Evolutionary conservation across 169 alveolate species (phyloP), one percentile per base, ranked within the genome.

Genomic region (Theileria sp.): DNA sequence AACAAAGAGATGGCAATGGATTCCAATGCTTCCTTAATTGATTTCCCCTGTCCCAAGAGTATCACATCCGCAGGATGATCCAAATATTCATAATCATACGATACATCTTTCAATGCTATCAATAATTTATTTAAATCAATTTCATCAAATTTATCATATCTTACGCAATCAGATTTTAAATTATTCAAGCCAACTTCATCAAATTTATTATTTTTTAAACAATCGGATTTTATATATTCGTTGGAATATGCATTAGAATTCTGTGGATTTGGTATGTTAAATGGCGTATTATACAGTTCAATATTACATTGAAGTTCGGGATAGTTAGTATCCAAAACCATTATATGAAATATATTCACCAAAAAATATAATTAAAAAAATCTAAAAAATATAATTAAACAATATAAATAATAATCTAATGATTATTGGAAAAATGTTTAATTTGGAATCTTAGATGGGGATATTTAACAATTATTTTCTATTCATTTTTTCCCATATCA

Each of bases 11-110:
- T 23, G 19, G 87, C 64, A 34, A 77, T 25, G 50, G 92, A 73
- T 68, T 81, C 89, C 50, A 89, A 75, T 28, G 90, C 82, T 25
- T 69, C 91, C 19, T 49, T 58, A 30, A 89, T 56, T n/a, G 67
- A 67, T 6, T 70, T 60, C 0, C 94, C 94, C 36, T 70, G 70
- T 25, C 92, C 88, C 38, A 80, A 82, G 67, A 89, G 44, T 74
- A 89, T 83, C 6, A 89, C 89, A 74, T 89, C 94, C 13, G 94
- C 92, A 21, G 94, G 88, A 36, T 89, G 94, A 66, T 89, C 94
- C 66, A 89, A 62, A 17, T 89, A 89, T 34, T 76, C 79, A 72
- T 77, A 89, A 21, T 76, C 73, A 64, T 86, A 81, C 15, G 44
- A 44, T 38, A 69, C 79, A n/a, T 71, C 77, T 8, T 25, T 58